A percentile compares a stretch with the other conserved stretches of the same genome.
phyloP scores from a whole-genome alignment of 2,329 filamentous ascomycete genomes.

The Botrytis cinerea region DNA sequence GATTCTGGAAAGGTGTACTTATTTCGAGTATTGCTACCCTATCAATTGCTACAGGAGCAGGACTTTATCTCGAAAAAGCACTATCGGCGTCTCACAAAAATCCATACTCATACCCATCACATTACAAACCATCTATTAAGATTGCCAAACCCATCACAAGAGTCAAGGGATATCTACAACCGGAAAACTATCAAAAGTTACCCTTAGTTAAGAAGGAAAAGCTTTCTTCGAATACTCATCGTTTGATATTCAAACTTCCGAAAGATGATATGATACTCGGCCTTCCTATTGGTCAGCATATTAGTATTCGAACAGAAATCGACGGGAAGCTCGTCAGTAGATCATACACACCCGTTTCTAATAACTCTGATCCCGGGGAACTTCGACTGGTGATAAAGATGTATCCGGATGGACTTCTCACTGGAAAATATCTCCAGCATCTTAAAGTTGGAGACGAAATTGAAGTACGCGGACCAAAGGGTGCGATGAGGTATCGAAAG shows the following conservation, averaged over 20 bases:
- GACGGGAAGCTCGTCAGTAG: conserved; percentile 42
- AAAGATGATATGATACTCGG: conserved; percentile 41
- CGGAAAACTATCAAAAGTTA: conserved; percentile 31
- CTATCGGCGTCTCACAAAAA: conserved; percentile 14
- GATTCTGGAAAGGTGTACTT: conserved; percentile 30
- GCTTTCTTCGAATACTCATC: conserved; percentile 29
- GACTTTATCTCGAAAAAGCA: conserved; percentile 25
- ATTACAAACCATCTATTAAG: conserved; percentile 24
- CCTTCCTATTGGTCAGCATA: conserved; percentile 47
- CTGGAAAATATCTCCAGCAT: conserved; percentile 50
- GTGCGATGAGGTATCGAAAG: conserved; percentile 54
- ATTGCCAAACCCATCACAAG: conserved; percentile 26
- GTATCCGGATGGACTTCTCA: conserved; percentile 55
- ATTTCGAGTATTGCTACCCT: conserved; percentile 25
- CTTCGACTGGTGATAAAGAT: conserved; percentile 55
- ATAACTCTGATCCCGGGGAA: conserved; percentile 51
- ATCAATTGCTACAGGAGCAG: conserved; percentile 7
- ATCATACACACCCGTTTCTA: conserved; percentile 51
- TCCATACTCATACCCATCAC: conserved; percentile 26
- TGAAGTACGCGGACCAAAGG: conserved; percentile 57
- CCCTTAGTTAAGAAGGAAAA: conserved; percentile 30
- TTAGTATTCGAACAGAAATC: conserved; percentile 43
- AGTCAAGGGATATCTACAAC: conserved; percentile 25
- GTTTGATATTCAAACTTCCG: conserved; percentile 42
- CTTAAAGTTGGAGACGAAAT: conserved; percentile 53